Evolutionary conservation across 2,329 filamentous ascomycete genomes (phyloP), one percentile per base, ranked within the genome.

Genomic region (Tolypocladium ovalisporum): DNA sequence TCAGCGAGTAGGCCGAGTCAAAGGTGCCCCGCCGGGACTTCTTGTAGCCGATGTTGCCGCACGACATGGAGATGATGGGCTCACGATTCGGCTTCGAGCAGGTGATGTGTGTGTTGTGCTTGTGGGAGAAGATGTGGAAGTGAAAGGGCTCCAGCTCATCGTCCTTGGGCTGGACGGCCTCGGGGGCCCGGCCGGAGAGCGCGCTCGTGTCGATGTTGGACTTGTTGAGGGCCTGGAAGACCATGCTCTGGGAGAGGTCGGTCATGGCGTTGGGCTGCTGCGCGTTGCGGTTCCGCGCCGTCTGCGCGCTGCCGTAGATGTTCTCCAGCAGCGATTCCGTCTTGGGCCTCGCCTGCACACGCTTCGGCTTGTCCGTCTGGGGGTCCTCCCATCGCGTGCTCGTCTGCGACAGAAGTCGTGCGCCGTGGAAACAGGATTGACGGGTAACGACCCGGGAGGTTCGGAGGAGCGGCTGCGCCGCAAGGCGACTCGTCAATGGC

Each of bases 41-140:
- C 66, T 81, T 82, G 76, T 97, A 97, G n/a, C 93, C 93, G 59
- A 99, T 84, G 67, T 96, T 91, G 54, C 94, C 94, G 59, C 86
- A 83, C 2, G 88, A 89, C 64, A 96, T 73, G 15, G 87, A 90
- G 62, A 99, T 79, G 62, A 97, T 82, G 34, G 90, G 83, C 62
- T 90, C 83, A 53, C 87, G 81, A 70, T 90, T 86, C 34, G 94
- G 92, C 67, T 87, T 86, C 27, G 91, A 90, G 63, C 97, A 83
- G 1, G 92, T 97, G 66, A 99, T 82, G 73, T 97, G 90, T 24
- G 90, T 94, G 77, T 99, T 99, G 82, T 97, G 94, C 76, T 90
- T 95, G 71, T 89, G 87, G 34, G 88, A 77, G 74, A 85, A 93
- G 70, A 99, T 79, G 76, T 96, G 90, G 62, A 99, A 81, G 71